Conservation (phyloP, 768 basidiomycete species). For the Podaxis rugospora region DNA sequence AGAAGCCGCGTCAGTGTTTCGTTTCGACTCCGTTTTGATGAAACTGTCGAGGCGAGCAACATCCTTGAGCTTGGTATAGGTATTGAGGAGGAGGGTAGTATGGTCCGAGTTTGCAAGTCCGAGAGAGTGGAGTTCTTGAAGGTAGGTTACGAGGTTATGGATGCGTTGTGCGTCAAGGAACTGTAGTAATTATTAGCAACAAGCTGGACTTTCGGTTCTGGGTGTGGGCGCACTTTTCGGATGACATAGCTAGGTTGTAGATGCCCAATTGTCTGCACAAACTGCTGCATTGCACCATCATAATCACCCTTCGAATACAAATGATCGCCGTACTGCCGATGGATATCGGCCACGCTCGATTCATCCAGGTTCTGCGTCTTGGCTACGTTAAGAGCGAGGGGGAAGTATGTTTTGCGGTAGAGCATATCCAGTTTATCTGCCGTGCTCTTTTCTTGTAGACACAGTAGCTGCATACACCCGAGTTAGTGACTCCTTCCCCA, state of each 20-base stretch:
- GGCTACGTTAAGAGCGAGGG: constrained; percentile 79
- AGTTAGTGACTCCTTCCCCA: not conserved
- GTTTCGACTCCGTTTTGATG: constrained; percentile 79
- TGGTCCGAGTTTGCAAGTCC: constrained; percentile 94
- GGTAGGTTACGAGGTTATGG: constrained; percentile 90
- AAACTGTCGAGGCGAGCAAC: constrained; percentile 84
- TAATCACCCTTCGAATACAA: constrained; percentile 89
- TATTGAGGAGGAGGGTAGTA: constrained; percentile 93
- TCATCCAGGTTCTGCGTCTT: constrained; percentile 73
- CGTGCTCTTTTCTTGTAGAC: constrained; percentile 76
- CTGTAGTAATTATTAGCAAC: constrained; percentile 34
- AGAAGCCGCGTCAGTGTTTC: constrained; percentile 36
- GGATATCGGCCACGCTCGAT: constrained; percentile 79
- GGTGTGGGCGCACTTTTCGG: constrained; percentile 62
- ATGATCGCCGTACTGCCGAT: constrained; percentile 87
- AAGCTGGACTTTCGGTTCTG: too few species aligned
- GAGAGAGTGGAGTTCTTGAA: constrained; percentile 89
- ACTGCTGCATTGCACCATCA: constrained; percentile 92
- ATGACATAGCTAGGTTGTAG: constrained; percentile 95
- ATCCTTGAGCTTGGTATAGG: constrained; percentile 96
- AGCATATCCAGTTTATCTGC: constrained; percentile 82
- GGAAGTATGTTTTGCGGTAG: constrained; percentile 74
- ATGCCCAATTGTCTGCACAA: constrained; percentile 82
- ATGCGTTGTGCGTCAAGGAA: constrained; percentile 97
- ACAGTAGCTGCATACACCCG: constrained; percentile 42